phyloP scores from a whole-genome alignment of 2,329 filamentous ascomycete genomes.

The Fusarium torulosum region DNA sequence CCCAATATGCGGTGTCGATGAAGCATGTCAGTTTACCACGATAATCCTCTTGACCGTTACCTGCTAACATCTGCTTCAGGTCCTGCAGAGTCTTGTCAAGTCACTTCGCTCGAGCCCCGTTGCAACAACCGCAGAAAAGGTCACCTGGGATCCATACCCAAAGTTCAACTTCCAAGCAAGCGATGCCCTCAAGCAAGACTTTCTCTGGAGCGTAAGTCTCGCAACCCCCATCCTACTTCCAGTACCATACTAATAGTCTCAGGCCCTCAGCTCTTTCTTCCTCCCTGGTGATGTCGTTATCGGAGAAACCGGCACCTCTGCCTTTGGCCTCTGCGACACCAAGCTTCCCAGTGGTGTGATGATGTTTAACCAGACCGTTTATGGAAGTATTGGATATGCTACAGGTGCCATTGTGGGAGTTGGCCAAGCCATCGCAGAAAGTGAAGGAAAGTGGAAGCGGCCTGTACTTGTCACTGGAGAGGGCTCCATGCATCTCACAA shows the following conservation, averaged over 20 bases:
- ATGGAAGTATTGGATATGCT: neutral
- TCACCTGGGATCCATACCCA: slow-evolving; percentile 2
- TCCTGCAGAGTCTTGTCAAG: neutral
- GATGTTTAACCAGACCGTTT: slow-evolving; percentile 9
- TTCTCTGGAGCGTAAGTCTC: neutral
- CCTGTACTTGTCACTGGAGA: slow-evolving; percentile 3
- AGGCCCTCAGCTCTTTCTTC: neutral
- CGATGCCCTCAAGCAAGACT: neutral
- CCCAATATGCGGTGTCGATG: neutral
- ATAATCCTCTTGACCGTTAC: fast-evolving
- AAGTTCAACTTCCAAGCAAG: neutral
- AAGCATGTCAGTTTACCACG: neutral
- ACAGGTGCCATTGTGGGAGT: slow-evolving; percentile 4
- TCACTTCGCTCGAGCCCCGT: neutral
- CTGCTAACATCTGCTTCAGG: neutral
- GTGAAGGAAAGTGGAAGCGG: neutral
- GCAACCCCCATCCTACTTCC: fast-evolving
- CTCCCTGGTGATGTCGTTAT: neutral
- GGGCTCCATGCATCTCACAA: neutral
- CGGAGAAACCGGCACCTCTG: neutral
- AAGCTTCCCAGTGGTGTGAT: neutral
- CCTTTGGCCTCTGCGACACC: slow-evolving; percentile 5
- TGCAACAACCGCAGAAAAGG: neutral
- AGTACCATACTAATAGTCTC: fast-evolving
- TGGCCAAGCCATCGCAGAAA: neutral